A percentile compares a stretch with the other conserved stretches of the same genome.
Evolutionary conservation across 306 rosid genomes (phyloP).

Genomic region (Adenanthera pavonina): DNA sequence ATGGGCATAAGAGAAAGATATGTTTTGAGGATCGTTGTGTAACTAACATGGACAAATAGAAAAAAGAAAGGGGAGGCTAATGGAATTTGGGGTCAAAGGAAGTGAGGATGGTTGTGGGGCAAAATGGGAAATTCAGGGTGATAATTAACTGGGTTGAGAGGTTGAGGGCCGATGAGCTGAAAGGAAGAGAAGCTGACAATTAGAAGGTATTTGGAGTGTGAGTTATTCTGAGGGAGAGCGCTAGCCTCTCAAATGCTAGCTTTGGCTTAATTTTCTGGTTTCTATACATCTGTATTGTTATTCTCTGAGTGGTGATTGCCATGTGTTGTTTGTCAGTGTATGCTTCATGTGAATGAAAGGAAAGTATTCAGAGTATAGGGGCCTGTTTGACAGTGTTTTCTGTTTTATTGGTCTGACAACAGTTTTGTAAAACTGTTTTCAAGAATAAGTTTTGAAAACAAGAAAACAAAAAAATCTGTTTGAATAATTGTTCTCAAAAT

Average conservation of each 20-base stretch:
- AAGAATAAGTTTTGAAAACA: no score
- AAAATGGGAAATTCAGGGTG: not conserved
- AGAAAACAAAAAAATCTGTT: no score
- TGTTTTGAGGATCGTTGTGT: not conserved
- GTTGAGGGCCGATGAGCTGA: not conserved
- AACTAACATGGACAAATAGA: not conserved
- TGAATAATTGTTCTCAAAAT: no score
- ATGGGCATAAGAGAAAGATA: not conserved
- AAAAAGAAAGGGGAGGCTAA: not conserved
- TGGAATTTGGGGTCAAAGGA: not conserved
- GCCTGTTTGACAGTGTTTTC: no score
- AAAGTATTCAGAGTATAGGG: no score
- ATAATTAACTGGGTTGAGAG: not conserved
- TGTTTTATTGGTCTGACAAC: no score
- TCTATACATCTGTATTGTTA: not conserved
- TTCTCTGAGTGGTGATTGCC: not conserved
- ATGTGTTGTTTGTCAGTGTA: not conserved
- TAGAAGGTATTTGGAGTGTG: not conserved
- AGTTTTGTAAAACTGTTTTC: no score
- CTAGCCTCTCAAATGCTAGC: not conserved
- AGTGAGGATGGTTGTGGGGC: not conserved
- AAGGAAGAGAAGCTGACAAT: not conserved
- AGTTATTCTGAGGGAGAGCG: not conserved
- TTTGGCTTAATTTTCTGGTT: not conserved
- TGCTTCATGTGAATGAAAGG: not conserved